Conservation (phyloP, 169 alveolate genomes). For the Eimeria praecox region DNA sequence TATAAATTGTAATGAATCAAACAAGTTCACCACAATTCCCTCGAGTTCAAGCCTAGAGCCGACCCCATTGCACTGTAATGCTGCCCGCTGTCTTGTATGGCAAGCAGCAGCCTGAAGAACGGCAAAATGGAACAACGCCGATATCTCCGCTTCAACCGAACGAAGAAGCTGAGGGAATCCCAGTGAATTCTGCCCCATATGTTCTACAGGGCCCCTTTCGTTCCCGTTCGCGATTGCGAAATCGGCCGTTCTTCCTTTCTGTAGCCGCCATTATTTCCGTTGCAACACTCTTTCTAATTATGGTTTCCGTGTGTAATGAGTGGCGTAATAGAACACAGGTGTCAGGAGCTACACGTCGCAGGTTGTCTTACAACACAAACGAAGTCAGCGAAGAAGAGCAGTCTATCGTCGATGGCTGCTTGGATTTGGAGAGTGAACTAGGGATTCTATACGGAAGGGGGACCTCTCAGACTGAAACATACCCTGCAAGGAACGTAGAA, state of each 20-base stretch:
- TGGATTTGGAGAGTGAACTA: not conserved
- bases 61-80: not conserved
- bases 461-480: not conserved
- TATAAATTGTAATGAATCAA: no score
- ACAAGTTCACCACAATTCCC: not conserved
- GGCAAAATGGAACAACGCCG: not conserved
- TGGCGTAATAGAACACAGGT: not conserved
- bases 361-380: not conserved
- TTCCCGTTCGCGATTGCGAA: not conserved
- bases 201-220: not conserved
- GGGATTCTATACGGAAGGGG: not conserved
- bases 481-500: not conserved
- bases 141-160: not conserved
- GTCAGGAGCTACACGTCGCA: conserved; percentile 1
- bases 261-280: not conserved
- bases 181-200: not conserved
- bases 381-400: not conserved
- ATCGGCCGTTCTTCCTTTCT: not conserved
- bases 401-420: not conserved
- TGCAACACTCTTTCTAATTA: not conserved
- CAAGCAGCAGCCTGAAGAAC: not conserved
- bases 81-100: not conserved
- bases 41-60: not conserved
- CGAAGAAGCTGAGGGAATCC: not conserved
- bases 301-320: not conserved